Base-by-base conservation (phyloP, 2,329 filamentous ascomycete species). In the Diaporthe amygdali region DNA sequence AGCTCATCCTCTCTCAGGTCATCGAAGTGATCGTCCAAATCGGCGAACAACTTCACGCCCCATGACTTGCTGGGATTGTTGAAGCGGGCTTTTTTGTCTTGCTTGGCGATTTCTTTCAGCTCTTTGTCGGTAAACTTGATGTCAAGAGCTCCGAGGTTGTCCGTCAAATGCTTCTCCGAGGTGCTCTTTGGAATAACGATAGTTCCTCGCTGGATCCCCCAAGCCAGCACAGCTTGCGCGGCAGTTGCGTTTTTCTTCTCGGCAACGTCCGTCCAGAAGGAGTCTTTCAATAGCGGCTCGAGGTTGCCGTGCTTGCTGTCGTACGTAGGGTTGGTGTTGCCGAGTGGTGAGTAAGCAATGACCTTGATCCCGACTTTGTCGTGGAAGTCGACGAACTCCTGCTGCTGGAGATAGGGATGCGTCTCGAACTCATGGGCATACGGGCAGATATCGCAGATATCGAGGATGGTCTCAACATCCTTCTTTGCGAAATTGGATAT, bases 391-490 rank as follows among this genome's bases (percentile, higher is more conserved):
- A 84, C 79, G 61, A 87, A 84, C 27, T 84, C 82, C 64, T 84
- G 82, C 76, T 88, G 86, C 72, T 87, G 86, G 27, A 88, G 76
- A 77, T 85, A 87, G 3, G 86, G 86, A 73, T 88, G 86, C 27
- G 85, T 83, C 76, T 88, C 86, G 67, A 88, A 86, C 79, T 92
- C 89, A 77, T 92, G 90, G 17, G 86, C 86, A 14, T 86, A 86
- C 1, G 90, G 90, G 3, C 83, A 79, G 56, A 90, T 80, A 5
- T 78, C 79, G 51, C 84, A 84, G 52, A 85, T 79, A n/a, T 80
- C 75, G 44, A 84, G 68, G 15, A 85, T 76, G 9, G 76, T 71
- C 73, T 83, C 77, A 6, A 85, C 74, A n/a, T 85, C 80, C 9
- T 73, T 71, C 69, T 77, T 76, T 7, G 79, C 79, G 82, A 91